phyloP scores from a whole-genome alignment of 1,139 yeast genomes.

The Magnusiomyces clavatus region DNA sequence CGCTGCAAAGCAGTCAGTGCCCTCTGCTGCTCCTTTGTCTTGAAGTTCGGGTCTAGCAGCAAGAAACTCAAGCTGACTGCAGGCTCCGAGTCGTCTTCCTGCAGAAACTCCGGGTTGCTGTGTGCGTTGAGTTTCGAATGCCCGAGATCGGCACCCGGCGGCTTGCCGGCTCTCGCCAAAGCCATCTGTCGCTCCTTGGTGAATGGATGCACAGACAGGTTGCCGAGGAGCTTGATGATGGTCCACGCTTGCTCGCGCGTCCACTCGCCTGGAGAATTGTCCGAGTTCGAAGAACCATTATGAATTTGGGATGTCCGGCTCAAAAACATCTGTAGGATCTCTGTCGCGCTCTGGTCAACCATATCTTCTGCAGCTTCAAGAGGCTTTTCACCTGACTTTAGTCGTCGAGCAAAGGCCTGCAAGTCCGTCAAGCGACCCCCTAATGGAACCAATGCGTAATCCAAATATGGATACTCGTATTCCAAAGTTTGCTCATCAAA shows the following conservation, averaged over 20 bases:
- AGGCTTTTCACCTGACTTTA: constrained; percentile 81
- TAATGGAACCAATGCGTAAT: constrained; percentile 56
- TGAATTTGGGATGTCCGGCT: constrained; percentile 34
- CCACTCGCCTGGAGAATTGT: constrained; percentile 38
- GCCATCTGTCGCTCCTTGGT: constrained; percentile 5
- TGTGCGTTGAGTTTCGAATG: not conserved
- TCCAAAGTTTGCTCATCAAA: constrained; percentile 8
- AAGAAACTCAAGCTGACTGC: constrained; percentile 9
- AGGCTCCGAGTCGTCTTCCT: not conserved
- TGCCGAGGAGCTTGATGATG: constrained; percentile 56
- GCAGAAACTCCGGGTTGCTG: not conserved
- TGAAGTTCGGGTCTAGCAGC: constrained; percentile 47
- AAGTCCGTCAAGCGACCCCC: constrained; percentile 95
- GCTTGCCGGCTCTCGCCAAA: not conserved
- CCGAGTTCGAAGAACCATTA: not conserved
- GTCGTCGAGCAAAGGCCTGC: constrained; percentile 81
- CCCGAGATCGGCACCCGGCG: constrained; percentile 3
- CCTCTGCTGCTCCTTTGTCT: constrained; percentile 42
- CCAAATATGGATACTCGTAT: constrained; percentile 31
- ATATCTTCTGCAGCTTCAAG: constrained; percentile 68
- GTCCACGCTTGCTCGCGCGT: constrained; percentile 85
- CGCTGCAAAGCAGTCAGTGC: constrained; percentile 69
- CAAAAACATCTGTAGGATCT: constrained; percentile 74
- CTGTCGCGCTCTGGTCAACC: constrained; percentile 79
- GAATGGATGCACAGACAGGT: not conserved